Evolutionary conservation across 306 rosid species (phyloP).

Genomic region (Parietaria judaica): DNA sequence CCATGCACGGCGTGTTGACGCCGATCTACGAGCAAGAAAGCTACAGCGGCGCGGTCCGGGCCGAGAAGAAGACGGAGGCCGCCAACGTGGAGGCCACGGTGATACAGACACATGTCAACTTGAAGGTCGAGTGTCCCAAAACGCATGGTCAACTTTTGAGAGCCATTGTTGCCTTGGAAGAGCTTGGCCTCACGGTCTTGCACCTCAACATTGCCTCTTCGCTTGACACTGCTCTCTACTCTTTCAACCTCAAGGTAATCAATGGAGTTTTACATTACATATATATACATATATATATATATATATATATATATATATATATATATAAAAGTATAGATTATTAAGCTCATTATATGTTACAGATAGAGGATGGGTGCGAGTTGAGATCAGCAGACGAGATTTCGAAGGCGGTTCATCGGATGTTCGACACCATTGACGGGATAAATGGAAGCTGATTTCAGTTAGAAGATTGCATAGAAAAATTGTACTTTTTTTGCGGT

Average conservation of each 20-base stretch:
- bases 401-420: conserved; percentile 61
- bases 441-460: conserved; percentile 2
- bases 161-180: conserved; percentile 70
- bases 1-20: background rate
- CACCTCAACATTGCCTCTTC: conserved; percentile 84
- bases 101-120: conserved; percentile 88
- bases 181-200: conserved; percentile 62
- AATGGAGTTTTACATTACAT: no score
- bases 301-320: no score
- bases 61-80: conserved; percentile 60
- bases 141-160: conserved; percentile 52
- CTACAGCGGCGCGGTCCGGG: conserved; percentile 12
- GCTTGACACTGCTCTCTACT: conserved; percentile 52
- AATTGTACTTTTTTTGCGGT: no score
- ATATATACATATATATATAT: background rate
- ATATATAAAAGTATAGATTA: background rate
- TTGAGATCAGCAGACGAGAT: conserved; percentile 71
- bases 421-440: conserved; percentile 47
- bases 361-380: conserved; percentile 84
- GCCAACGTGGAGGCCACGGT: conserved; percentile 63
- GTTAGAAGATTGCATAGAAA: no score
- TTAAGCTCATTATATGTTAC: conserved; percentile 7
- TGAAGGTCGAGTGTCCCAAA: conserved; percentile 61
- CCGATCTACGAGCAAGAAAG: conserved; percentile 9
- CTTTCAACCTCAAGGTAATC: conserved; percentile 89